Evolutionary conservation across 441 rosid species (phyloP), one percentile per base, ranked within the genome.

Genomic region (Erodium trifolium): DNA sequence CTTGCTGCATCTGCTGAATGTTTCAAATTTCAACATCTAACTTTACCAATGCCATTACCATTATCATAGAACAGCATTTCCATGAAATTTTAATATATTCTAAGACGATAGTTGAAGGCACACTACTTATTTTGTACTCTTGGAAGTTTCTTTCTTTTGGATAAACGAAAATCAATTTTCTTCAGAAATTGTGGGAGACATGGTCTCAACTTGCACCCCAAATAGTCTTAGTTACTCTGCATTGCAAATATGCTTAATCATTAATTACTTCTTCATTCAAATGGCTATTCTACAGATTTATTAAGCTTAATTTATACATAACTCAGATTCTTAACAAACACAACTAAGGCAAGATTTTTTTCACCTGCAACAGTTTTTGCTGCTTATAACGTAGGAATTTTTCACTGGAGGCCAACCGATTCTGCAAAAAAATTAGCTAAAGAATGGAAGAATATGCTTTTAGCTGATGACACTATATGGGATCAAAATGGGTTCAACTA

Each of bases 401-500:
- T 95, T 79, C 98, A 90, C 80, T 95, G 97, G 99, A 84, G 98
- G 65, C 92, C 98, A 35, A 92, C 99, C 17, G 91, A 90, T 67
- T 43, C 95, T 27, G 85, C 98, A 16, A 90, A 84, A 72, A 90
- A 85, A 73, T 76, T 95, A 80, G 98, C 95, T 43, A 88, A 81
- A 75, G 95, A 87, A 75, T 95, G 99, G 99, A 92, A 92, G 83
- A 89, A 87, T 4, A 78, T 83, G 82, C 95, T 95, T 73, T 71
- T 95, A 60, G 91, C 97, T 3, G 95, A 95, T 55, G 99, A 92
- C 68, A 86, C 82, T 80, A 92, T 92, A 72, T 95, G 99, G 99
- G 99, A 95, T 86, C 99, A 95, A 76, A 90, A 90, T 81, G 99
- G 99, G 23, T 95, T 95, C 82, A 95, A 95, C 70, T 87, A 90